Base-by-base conservation (phyloP, 257 asterid genomes). In the Perilla frutescens region DNA sequence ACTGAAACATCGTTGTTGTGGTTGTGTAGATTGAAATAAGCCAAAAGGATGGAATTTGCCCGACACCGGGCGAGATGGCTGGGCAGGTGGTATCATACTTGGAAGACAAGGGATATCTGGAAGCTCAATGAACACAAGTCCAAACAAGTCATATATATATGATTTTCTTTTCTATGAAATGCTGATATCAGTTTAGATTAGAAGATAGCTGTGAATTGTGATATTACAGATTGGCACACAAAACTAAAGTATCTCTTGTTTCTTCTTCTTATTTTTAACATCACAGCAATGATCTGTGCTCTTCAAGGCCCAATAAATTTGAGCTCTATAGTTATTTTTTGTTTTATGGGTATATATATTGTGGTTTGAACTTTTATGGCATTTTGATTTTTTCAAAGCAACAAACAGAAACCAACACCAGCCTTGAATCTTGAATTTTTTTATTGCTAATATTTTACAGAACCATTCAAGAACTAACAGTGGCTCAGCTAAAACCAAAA, bases 1-100 rank as follows among this genome's bases (percentile, higher is more conserved):
- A 59, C 34, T 66, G 44, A 64, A 53, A 14, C 41, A 13, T 0
- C 11, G 29, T 40, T 4, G 4, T 39, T 43, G 31, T 66, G 48
- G 31, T 5, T 53, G 37, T 48, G 78, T 81, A 91, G 98, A 93
- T 93, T 77, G 98, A 91, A 85, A 84, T 93, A 75, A 78, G 66
- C 67, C 87, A 85, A 78, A 80, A 83, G 31, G 87, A 80, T 20
- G 97, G 97, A 74, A 68, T 73, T 50, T 88, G 96, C 76, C 96
- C 96, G 1, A 81, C 96, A 51, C 96, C 98, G 0, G 60, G 6
- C 62, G 97, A 93, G 85, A 93, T 93, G 97, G 92, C 96, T 44
- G 91, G 80, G 43, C 81, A 88, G 75, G 96, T 93, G 66, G 91
- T 80, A 6, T 74, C 94, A 29, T 91, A 87, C 86, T 79, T 93